phyloP scores from a whole-genome alignment of 768 basidiomycete species.

The Suillus occidentalis region DNA sequence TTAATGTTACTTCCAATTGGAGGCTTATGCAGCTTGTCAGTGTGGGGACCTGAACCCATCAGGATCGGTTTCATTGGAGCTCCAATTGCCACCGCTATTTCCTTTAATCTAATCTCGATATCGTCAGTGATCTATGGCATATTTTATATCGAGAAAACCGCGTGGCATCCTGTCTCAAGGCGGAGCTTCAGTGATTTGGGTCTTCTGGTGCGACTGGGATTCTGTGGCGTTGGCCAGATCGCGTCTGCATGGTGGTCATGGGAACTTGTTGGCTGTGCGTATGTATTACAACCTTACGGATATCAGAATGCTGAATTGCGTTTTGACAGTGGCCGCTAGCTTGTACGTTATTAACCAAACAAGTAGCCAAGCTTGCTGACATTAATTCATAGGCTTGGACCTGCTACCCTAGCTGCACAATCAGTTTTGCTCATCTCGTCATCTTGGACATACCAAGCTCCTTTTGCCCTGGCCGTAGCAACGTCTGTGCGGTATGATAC shows the following conservation, averaged over 20 bases:
- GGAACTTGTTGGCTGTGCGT: conserved; percentile 69
- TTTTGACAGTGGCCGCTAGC: conserved; percentile 48
- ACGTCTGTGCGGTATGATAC: conserved; percentile 73
- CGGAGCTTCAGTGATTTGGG: conserved; percentile 70
- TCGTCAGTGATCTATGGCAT: conserved; percentile 64
- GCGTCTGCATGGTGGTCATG: conserved; percentile 98
- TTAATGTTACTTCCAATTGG: background rate
- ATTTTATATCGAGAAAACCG: conserved; percentile 60
- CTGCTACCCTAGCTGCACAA: conserved; percentile 82
- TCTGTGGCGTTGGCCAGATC: conserved; percentile 82
- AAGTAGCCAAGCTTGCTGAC: conserved; percentile 8
- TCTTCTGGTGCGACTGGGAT: conserved; percentile 68
- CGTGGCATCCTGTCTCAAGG: conserved; percentile 77
- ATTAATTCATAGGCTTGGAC: conserved; percentile 58
- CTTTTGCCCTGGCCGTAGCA: conserved; percentile 80
- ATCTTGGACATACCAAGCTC: conserved; percentile 79
- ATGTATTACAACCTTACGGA: background rate
- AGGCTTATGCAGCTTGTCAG: conserved; percentile 26
- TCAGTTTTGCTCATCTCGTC: conserved; percentile 79
- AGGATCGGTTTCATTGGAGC: conserved; percentile 90
- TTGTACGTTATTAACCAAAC: conserved; percentile 33
- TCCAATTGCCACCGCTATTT: conserved; percentile 84
- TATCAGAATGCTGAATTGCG: conserved; percentile 1
- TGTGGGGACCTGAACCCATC: conserved; percentile 76
- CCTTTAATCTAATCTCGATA: conserved; percentile 80